Base-by-base conservation (phyloP, 257 asterid species). In the Solanum tarapatanum region DNA sequence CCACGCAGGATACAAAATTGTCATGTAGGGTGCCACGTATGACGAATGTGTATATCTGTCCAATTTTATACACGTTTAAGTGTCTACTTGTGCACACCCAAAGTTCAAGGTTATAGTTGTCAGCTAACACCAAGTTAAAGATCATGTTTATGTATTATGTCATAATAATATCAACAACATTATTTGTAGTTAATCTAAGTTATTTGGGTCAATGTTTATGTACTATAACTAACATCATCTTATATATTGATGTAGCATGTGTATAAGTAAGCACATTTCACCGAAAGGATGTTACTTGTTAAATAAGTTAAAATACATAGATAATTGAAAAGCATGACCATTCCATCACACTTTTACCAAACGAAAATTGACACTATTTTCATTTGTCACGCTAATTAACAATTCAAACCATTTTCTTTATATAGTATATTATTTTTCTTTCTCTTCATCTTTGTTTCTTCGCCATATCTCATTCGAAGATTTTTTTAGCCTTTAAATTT, bases 401-500 rank as follows among this genome's bases (percentile, higher is more conserved):
- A 23, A 9, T 60, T 60, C 69, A 4, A 60, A 23, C 69, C 13
- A 6, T 37, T 87, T 30, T 36, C 36, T 64, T 9, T 79, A 69
- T 76, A 23, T 35, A 33, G 28, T 17, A 24, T 45, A 12, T 23
- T 87, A 86, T 76, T 9, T 37, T 64, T 41, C 17, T 87, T 8
- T 26, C 86, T 87, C 43, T 83, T 89, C 75, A 19, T 87, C 74
- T 73, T 74, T 45, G 5, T 35, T 88, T 19, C 35, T 69, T 60
- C 45, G 17, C 73, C 13, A 33, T 5, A 32, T 32, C 43, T 45
- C 19, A 45, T 45, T 45, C 19, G 37, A 17, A 30, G 91, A 90
- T 77, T 58, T 82, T 90, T 37, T 79, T 87, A 33, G 88, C 87
- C 11, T 90, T 90, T 88, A 90, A 89, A 30, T 48, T 88, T 23